Base-by-base conservation (phyloP, 148 eudicot genomes). In the Nyssa sinensis region DNA sequence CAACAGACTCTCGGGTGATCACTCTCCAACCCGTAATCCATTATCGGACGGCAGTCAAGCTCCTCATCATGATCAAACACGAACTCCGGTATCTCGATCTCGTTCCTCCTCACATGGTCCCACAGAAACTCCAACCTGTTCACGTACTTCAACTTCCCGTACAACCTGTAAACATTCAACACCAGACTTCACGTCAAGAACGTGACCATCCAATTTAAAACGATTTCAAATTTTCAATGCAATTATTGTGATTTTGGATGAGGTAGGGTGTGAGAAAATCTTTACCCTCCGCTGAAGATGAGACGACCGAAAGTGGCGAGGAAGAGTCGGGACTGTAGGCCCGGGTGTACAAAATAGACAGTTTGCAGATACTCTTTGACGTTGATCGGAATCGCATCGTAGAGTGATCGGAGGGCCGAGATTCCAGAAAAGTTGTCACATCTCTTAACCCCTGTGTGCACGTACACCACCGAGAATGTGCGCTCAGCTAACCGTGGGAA, bases 231-330 rank as follows among this genome's bases (percentile, higher is more conserved):
- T 49, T 49, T 13, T 49, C 55, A 49, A 49, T 13, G 2, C 55
- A 49, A 13, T 7, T 49, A 49, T 7, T 49, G 8, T 49, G 16
- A 49, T 2, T 49, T 51, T 1, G 1, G 3, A 51, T 14, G 58
- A 7, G 58, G 23, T 53, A 16, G 61, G 2, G 3, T 9, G n/a
- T 5, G 67, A 35, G 67, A 37, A 21, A 51, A 44, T 47, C 4
- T 6, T 71, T 81, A 86, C 89, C 88, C 81, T 69, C 80, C 80
- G 64, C 73, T 63, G 78, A 88, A 87, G 70, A 88, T 39, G 77
- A 91, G 64, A 33, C 97, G 91, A 34, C 93, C 93, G 29, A 91
- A 79, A 14, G 88, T 86, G 70, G 97, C 91, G 33, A 91, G 83
- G 75, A 89, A 91, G 76, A 89, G 88, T 12, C 93, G 86, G 17